A percentile compares a stretch with the other conserved stretches of the same genome.
Conservation (phyloP, 2,329 filamentous ascomycete genomes). For the Nothophoma quercina region DNA sequence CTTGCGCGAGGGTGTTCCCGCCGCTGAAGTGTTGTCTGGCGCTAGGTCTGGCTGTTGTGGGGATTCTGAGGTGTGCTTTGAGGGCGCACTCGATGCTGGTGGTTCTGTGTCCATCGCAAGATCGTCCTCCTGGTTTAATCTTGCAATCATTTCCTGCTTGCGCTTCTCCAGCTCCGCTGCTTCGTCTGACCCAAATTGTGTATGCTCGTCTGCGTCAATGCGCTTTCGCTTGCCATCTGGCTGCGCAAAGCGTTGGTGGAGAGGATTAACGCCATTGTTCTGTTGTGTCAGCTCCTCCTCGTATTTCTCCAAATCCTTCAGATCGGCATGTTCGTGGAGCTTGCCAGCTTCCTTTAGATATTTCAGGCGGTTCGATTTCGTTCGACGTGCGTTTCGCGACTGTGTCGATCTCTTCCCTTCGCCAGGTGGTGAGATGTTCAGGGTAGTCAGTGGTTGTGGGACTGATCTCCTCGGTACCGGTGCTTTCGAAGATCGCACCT, state of each 20-base stretch:
- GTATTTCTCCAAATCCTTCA: constrained; percentile 60
- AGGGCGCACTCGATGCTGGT: background rate
- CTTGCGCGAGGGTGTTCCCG: too few species aligned
- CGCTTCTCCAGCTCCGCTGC: constrained; percentile 29
- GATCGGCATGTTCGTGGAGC: constrained; percentile 60
- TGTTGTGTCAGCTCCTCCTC: constrained; percentile 39
- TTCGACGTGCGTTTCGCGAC: constrained; percentile 63
- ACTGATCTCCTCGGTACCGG: constrained; percentile 5
- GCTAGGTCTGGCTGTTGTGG: background rate
- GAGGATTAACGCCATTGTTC: background rate
- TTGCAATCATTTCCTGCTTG: constrained; percentile 35
- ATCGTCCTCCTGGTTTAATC: constrained; percentile 15
- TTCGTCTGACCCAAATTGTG: constrained; percentile 12
- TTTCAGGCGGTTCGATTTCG: constrained; percentile 57
- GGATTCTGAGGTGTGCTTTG: background rate
- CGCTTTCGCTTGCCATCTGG: constrained; percentile 35
- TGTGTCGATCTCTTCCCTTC: constrained; percentile 61
- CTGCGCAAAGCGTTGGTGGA: constrained; percentile 20
- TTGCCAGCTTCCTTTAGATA: constrained; percentile 63
- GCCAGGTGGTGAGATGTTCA: constrained; percentile 52
- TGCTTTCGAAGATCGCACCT: constrained; percentile 33
- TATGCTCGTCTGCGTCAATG: constrained; percentile 29
- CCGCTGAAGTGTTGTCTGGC: constrained; percentile 21
- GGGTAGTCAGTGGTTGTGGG: background rate
- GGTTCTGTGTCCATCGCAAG: constrained; percentile 4